Evolutionary conservation across 1,284 basidiomycete species (phyloP), one percentile per base, ranked within the genome.

Genomic region (Ustilago tritici): DNA sequence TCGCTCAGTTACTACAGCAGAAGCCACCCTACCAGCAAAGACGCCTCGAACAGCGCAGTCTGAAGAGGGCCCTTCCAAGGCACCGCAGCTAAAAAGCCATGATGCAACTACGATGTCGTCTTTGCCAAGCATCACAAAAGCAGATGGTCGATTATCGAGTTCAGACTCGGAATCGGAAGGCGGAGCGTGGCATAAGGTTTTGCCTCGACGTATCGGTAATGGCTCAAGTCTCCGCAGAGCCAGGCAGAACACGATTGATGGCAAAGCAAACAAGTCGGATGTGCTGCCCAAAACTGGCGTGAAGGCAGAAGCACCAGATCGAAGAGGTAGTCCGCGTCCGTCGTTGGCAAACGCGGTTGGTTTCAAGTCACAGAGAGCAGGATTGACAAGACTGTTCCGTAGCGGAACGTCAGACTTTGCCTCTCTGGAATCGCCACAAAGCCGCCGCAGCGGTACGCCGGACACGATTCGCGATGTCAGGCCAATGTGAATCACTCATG

Each of bases 111-210:
- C 23, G 0, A 12, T 19, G 12, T 11, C 53, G 31, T 47, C 60
- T 5, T 14, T 64, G 53, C 57, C 61, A 6, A 61, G 57, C 23
- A 60, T 64, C 12, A 61, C 65, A 28, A 59, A 54, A 46, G 47
- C 70, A 49, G 65, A 67, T 28, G 65, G 65, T 19, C 65, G 65
- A 14, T 17, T 63, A 31, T 70, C 64, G 2, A 76, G 69, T 46
- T 76, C 74, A 17, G 76, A 78, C 14, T 78, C 76, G 8, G 76
- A 78, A 40, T 78, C 76, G 0, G 76, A 78, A 32, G 76, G 76
- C 36, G 76, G 76, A 19, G 71, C 67, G 2, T 78, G 76, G 76
- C 76, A 78, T 31, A 53, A 71, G 34, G 76, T 78, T 1, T 35
- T 78, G 56, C 76, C 76, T 5, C 49, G 76, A 50, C 67, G 76